Conservation (phyloP, 768 basidiomycete species). For the Leccinellum rugosiceps region DNA sequence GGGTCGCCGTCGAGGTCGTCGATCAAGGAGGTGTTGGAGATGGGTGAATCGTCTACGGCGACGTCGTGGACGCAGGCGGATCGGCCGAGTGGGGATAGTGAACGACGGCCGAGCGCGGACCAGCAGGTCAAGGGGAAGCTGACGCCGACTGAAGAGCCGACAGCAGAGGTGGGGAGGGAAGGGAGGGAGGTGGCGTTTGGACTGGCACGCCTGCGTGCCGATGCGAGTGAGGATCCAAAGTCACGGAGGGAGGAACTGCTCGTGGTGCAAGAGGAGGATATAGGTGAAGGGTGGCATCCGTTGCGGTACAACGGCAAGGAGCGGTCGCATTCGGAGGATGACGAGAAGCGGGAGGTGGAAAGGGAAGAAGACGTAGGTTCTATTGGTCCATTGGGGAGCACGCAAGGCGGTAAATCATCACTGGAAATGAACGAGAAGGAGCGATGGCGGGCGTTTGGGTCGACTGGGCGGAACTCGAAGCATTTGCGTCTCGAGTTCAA, state of each 20-base stretch:
- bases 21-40: conserved; percentile 9
- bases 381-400: conserved; percentile 10
- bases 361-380: conserved; percentile 16
- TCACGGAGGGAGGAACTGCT: conserved; percentile 22
- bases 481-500: conserved; percentile 51
- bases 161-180: neutral
- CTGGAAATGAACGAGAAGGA: conserved; percentile 27
- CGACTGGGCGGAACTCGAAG: conserved; percentile 30
- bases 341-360: conserved; percentile 1
- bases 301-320: conserved; percentile 12
- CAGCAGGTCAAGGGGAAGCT: neutral
- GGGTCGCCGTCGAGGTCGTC: conserved; percentile 18
- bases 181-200: conserved; percentile 11
- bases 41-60: conserved; percentile 22
- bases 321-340: conserved; percentile 4
- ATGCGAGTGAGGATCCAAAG: neutral
- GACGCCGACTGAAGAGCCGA: neutral
- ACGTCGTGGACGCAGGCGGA: conserved; percentile 28
- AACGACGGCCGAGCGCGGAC: neutral
- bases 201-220: conserved; percentile 28
- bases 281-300: conserved; percentile 29
- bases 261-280: conserved; percentile 22
- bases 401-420: conserved; percentile 3
- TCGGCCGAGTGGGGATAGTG: conserved; percentile 4
- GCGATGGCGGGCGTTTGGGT: conserved; percentile 21